Conservation (phyloP, 352 stramenopile genomes). For the Albugo laibachii region DNA sequence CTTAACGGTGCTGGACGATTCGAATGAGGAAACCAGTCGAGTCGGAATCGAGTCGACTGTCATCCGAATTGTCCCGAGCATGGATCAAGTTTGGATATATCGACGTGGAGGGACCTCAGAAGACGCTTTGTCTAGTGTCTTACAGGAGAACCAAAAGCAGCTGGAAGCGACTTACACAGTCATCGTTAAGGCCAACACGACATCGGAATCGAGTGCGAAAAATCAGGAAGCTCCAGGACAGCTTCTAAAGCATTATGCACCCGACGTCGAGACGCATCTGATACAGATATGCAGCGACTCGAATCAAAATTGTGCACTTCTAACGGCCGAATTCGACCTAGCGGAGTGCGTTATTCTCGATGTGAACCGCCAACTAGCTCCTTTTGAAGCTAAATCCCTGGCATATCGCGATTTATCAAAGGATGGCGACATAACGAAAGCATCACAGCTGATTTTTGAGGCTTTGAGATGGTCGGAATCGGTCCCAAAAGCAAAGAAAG, state of each 20-base stretch:
- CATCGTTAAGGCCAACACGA: conserved; percentile 41
- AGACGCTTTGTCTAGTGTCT: conserved; percentile 27
- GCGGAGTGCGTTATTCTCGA: conserved; percentile 62
- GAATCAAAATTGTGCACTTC: conserved; percentile 12
- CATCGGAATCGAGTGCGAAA: conserved; percentile 36
- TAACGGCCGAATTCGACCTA: conserved; percentile 9
- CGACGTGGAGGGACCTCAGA: conserved; percentile 74
- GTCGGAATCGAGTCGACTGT: conserved; percentile 92
- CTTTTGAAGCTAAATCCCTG: conserved; percentile 23
- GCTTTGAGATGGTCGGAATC: conserved; percentile 69
- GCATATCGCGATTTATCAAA: conserved; percentile 69
- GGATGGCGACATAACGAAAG: conserved; percentile 36
- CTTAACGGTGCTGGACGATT: conserved; percentile 59
- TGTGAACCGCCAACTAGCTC: conserved; percentile 32
- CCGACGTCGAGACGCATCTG: conserved; percentile 84
- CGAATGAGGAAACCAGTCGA: conserved; percentile 30
- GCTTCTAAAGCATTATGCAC: conserved; percentile 95
- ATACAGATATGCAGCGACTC: conserved; percentile 22
- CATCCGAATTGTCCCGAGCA: conserved; percentile 69
- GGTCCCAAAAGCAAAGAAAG: conserved; percentile 37
- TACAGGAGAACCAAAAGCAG: conserved; percentile 20
- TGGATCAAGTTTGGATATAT: conserved; percentile 72
- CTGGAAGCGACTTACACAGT: conserved; percentile 32
- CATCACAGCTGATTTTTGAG: conserved; percentile 66
- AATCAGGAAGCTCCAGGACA: conserved; percentile 87